phyloP scores from a whole-genome alignment of 2,329 filamentous ascomycete genomes.

The Colletotrichum melonis region DNA sequence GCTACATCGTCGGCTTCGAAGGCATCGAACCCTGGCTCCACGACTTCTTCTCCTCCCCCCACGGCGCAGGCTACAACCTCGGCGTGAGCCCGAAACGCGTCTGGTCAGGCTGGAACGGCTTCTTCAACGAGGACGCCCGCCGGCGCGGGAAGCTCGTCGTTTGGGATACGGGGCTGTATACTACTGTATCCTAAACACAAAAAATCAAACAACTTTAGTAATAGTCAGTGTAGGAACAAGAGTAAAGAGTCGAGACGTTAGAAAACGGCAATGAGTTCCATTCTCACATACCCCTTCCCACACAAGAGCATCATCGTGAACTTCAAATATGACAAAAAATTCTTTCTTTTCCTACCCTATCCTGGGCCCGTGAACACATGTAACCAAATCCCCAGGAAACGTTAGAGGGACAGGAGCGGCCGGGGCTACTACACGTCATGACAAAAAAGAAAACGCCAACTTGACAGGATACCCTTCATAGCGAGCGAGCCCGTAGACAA shows the following conservation, averaged over 20 bases:
- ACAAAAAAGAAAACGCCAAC: slow-evolving; percentile 24
- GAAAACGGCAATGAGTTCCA: no score
- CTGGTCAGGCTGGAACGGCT: slow-evolving; percentile 70
- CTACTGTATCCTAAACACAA: neutral
- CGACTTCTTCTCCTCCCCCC: slow-evolving; percentile 54
- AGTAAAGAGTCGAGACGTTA: no score
- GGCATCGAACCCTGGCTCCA: slow-evolving; percentile 62
- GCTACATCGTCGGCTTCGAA: slow-evolving; percentile 72
- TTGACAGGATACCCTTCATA: slow-evolving; percentile 26
- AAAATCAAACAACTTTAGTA: no score
- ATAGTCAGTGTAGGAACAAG: neutral
- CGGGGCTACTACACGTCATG: neutral
- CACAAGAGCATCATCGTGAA: neutral
- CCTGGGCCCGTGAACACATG: neutral
- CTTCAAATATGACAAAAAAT: neutral
- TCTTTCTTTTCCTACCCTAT: slow-evolving; percentile 18
- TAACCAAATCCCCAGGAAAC: slow-evolving; percentile 17
- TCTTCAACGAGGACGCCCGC: slow-evolving; percentile 72
- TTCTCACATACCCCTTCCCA: no score
- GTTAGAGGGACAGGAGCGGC: neutral
- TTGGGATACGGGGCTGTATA: slow-evolving; percentile 63
- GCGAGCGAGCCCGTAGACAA: slow-evolving; percentile 34
- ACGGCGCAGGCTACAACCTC: slow-evolving; percentile 48
- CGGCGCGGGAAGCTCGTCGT: slow-evolving; percentile 68
- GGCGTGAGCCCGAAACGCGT: slow-evolving; percentile 57